Base-by-base conservation (phyloP, 306 rosid species). In the Bauhinia variegata region DNA sequence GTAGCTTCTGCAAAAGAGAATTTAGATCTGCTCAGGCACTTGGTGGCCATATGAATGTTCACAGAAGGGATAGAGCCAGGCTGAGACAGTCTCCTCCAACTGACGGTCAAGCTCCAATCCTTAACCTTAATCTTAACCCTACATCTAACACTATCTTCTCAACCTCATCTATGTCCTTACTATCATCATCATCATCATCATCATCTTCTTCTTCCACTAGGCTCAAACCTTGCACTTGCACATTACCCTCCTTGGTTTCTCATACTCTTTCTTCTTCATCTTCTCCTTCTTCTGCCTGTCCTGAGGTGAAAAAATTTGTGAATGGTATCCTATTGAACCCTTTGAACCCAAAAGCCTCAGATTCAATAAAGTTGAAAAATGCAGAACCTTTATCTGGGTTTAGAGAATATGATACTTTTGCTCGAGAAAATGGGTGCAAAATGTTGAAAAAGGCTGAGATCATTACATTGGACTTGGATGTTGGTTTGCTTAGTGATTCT, bases 31-130 rank as follows among this genome's bases (percentile, higher is more conserved):
- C 98, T 83, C 98, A 92, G 70, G 98, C 98, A 28, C 86, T 93
- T 47, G 98, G 98, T 23, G 98, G 97, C 17, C 98, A 88, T 53
- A 89, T 93, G 97, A 93, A 93, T 82, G 98, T 93, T 49, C 98
- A 93, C 68, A 73, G 98, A 23, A 79, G 91, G 54, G 98, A 93
- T 63, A 81, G 98, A 77, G 98, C 98, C 36, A 81, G 91, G 76
- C 83, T 93, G 41, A 83, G 96, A 72, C 79, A 82, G 53, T 72
- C 93, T 59, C 82, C 92, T n/a, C 84, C 85, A 6, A 10, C 84
- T 80, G 80, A 75, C 12, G 73, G 60, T 78, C 84, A 72, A 56
- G 56, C 9, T 61, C 57, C 72, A 16, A 55, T 32, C 32, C 81
- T 70, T 37, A 80, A 79, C 68, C 85, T 79, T 12, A 87, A 78